Evolutionary conservation across 805 yeast genomes (phyloP), one percentile per base, ranked within the genome.

Genomic region (Starmerella ratchasimensis): DNA sequence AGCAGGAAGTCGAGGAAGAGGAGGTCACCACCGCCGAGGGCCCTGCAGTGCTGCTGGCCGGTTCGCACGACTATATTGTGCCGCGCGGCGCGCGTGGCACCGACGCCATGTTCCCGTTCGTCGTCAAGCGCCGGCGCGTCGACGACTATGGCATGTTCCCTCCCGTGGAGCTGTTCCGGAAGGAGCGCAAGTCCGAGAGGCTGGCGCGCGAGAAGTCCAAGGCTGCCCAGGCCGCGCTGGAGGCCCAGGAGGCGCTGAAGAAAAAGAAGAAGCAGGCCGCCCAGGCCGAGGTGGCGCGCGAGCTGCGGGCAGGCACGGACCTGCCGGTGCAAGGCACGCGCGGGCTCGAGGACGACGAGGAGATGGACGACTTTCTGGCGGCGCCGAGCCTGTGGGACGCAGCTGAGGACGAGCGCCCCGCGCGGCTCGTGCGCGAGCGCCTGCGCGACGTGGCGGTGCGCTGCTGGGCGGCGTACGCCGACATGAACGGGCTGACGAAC

Each of bases 121-220:
- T 71, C 27, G 68, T 70, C 1, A 68, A 65, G 33, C 71, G 72
- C 48, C 61, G 69, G 18, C 72, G 79, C 46, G 61, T 67, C 33
- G 97, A 90, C 53, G 96, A 88, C 47, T 90, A 88, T 56, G 99
- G 99, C 22, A 76, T 73, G 39, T 59, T 76, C 2, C 74, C 86
- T 16, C 75, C 77, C 44, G 68, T 68, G 19, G 54, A 45, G 18
- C 33, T 40, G 34, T 33, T 41, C 9, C 10, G n/a, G 11, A 11
- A 24, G 27, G n/a, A 24, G 11, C 27, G 11, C 13, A 24, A n/a
- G n/a, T 24, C 11, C 27, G 13, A 24, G n/a, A 11, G 11, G 11
- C 27, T 24, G 11, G 13, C 27, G 11, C 27, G 11, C 13, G n/a
- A 24, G 27, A 11, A 24, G 27, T 11, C 11, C 11, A 24, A 11